Conservation (phyloP, 305 asterid genomes). For the Rubia peregrina region DNA sequence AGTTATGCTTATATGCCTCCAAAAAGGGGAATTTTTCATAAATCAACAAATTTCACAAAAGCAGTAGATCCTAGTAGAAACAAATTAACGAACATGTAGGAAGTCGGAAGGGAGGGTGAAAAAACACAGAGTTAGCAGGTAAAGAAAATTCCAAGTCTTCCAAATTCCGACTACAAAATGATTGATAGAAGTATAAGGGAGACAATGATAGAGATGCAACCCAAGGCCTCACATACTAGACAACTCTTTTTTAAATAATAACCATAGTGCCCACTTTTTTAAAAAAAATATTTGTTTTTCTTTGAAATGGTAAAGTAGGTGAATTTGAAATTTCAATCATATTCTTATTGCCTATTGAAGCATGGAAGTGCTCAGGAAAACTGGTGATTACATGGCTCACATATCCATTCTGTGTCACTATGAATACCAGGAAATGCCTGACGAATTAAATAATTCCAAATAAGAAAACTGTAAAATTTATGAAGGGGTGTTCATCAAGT, state of each 20-base stretch:
- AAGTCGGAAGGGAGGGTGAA: background rate
- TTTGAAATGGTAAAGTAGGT: no score
- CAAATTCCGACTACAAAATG: background rate
- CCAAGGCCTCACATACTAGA: background rate
- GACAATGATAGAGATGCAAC: background rate
- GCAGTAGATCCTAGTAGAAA: background rate
- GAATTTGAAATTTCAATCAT: no score
- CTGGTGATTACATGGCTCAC: background rate
- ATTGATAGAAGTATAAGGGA: background rate
- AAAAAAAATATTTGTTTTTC: no score
- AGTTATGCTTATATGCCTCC: slow-evolving; percentile 7
- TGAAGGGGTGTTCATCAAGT: background rate
- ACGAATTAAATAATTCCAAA: background rate
- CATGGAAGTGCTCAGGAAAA: background rate
- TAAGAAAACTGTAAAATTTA: background rate
- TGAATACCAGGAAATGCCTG: background rate
- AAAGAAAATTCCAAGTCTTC: background rate
- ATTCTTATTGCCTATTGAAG: no score
- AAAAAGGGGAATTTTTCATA: background rate
- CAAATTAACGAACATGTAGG: background rate
- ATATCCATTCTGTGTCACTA: background rate
- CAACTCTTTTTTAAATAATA: no score
- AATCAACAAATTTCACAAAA: background rate
- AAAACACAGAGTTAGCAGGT: background rate
- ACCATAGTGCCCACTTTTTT: no score